Base-by-base conservation (phyloP, 106 monocot species). In the Agapanthus africanus region DNA sequence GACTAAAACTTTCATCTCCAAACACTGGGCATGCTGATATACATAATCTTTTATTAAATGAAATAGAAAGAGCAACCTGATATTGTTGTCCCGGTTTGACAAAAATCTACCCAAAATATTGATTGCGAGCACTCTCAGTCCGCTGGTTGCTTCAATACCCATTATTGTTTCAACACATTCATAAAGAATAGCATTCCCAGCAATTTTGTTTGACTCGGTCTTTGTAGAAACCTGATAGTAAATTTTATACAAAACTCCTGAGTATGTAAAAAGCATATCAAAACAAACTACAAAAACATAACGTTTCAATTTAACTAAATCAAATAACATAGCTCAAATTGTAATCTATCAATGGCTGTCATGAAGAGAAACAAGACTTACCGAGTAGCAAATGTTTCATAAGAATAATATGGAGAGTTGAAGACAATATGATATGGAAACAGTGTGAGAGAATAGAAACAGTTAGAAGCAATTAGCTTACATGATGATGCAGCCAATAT, bases 101-200 rank as follows among this genome's bases (percentile, higher is more conserved):
- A 97, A 83, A 46, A 97, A 97, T 75, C 91, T 84, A 31, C 97
- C 97, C 80, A 97, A 79, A 67, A 97, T 97, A 66, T 97, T 97
- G 70, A 97, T 97, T 39, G 97, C 97, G 32, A 97, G 84, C 22
- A 97, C 89, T 67, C 97, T 88, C 67, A 97, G 65, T 71, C 97
- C 97, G 74, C 91, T 88, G 19, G 91, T 92, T 44, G 91, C 97
- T 75, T 97, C 97, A 69, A 97, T 87, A 21, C 97, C 97, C 97
- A 97, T 89, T 57, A 97, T 97, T 59, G 97, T 92, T 75, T 97
- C 97, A 52, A 91, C 97, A 65, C 91, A 97, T 68, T 97, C 91
- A 83, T 97, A 97, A 16, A 97, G 78, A 79, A 97, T 97, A 23
- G 97, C 97, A 87, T 97, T 97, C 44, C 97, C 97, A 71, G 92